Percentiles rank a stretch among this genome's conserved stretches.
These are phyloP conservation scores for Ceratocystis diversiconidia DNA, from an alignment of 2,329 filamentous ascomycete genomes.

Conservation along the genomic window DNA sequence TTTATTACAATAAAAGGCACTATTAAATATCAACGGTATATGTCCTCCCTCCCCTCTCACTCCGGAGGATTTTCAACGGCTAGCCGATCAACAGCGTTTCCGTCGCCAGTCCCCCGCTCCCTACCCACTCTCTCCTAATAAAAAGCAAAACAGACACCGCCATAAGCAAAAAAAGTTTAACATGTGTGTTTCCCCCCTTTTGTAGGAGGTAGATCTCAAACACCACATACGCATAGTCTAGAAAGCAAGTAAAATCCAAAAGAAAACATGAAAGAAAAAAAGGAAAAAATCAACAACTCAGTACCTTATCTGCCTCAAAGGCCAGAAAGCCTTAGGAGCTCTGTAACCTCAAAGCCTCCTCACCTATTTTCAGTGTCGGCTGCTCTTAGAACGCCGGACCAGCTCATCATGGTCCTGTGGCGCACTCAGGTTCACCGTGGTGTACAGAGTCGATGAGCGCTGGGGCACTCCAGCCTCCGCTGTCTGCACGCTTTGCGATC, in stretches of 20 bases:
- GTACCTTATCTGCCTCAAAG: neutral
- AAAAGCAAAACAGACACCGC: neutral
- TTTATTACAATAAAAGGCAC: constrained; percentile 3
- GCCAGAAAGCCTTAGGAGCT: too few species aligned
- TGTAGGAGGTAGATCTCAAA: neutral
- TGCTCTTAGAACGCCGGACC: constrained; percentile 16
- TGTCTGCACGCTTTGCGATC: constrained; percentile 11
- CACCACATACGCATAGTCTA: neutral
- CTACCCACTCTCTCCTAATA: neutral
- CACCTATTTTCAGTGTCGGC: constrained; percentile 5
- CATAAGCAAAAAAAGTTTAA: neutral
- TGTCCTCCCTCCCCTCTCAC: neutral
- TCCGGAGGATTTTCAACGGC: neutral
- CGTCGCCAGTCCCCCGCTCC: neutral
- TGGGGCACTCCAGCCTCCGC: neutral
- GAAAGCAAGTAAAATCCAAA: neutral
- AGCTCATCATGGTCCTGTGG: constrained; percentile 9
- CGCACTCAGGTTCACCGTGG: constrained; percentile 6
- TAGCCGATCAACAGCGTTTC: neutral
- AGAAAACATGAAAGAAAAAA: neutral
- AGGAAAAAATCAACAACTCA: constrained; percentile 1
- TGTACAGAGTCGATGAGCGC: neutral
- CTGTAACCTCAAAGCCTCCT: neutral
- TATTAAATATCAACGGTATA: neutral
- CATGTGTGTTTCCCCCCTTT: neutral